Evolutionary conservation across 2,329 filamentous ascomycete genomes (phyloP).

Genomic region (Epichloe uncinata): DNA sequence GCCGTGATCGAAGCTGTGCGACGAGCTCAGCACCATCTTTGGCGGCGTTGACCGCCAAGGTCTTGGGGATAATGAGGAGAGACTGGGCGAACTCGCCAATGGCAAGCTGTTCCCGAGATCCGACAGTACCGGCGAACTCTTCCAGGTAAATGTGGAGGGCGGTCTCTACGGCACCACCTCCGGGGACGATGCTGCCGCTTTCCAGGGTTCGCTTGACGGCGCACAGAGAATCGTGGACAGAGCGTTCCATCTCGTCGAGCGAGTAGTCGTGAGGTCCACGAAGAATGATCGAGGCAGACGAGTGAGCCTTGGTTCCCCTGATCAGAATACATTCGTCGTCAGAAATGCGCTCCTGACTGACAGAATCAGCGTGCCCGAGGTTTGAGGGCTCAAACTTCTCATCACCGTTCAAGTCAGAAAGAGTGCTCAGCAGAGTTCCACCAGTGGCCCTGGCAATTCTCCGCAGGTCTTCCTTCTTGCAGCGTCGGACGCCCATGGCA

Average conservation of each 20-base stretch:
- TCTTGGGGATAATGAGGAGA: conserved; percentile 90
- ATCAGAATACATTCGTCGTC: conserved; percentile 97
- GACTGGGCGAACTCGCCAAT: conserved; percentile 96
- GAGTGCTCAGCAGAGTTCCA: conserved; percentile 79
- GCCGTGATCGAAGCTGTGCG: conserved; percentile 84
- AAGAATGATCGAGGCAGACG: conserved; percentile 89
- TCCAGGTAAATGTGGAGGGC: conserved; percentile 97
- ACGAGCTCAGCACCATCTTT: conserved; percentile 94
- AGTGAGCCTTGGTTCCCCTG: conserved; percentile 90
- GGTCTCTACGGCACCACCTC: conserved; percentile 95
- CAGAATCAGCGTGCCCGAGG: conserved; percentile 85
- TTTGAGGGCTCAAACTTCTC: conserved; percentile 89
- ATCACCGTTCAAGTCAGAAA: conserved; percentile 94
- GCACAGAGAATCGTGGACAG: conserved; percentile 89
- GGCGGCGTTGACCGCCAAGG: conserved; percentile 88
- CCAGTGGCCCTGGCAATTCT: conserved; percentile 94
- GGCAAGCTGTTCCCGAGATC: conserved; percentile 91
- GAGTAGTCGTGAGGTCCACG: conserved; percentile 93
- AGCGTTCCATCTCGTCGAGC: conserved; percentile 98
- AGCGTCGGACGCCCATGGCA: conserved; percentile 88
- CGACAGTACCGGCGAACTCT: conserved; percentile 94
- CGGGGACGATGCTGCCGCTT: conserved; percentile 91
- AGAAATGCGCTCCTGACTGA: conserved; percentile 95
- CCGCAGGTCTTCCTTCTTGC: conserved; percentile 96
- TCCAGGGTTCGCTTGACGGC: conserved; percentile 96